Evolutionary conservation across 371 early-diverging fungal species (phyloP).

Genomic region (Lichtheimia hyalospora): DNA sequence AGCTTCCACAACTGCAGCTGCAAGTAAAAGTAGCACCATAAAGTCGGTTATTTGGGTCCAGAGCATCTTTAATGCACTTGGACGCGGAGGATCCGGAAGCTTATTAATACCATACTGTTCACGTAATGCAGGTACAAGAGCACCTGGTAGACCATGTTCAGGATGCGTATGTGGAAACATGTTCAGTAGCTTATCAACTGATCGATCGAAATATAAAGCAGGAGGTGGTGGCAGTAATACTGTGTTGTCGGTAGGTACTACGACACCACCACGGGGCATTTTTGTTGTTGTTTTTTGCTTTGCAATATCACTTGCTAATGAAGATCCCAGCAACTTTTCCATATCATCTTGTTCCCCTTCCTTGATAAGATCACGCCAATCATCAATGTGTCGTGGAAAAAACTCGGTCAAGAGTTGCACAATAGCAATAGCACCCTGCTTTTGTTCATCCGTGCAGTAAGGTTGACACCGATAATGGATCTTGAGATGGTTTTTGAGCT

Average conservation of each 20-base stretch:
- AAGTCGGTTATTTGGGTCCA: conserved; percentile 88
- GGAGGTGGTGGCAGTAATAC: conserved; percentile 56
- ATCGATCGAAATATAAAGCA: conserved; percentile 87
- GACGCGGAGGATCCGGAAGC: conserved; percentile 75
- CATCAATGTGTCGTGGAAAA: conserved; percentile 59
- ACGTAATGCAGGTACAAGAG: conserved; percentile 53
- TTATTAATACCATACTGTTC: conserved; percentile 86
- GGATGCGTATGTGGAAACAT: conserved; percentile 82
- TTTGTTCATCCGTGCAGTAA: conserved; percentile 63
- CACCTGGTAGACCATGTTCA: conserved; percentile 64
- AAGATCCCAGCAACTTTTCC: conserved; percentile 53
- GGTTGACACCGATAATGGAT: conserved; percentile 83
- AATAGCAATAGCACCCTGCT: conserved; percentile 72
- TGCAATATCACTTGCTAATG: conserved; percentile 29
- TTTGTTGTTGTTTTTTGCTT: conserved; percentile 19
- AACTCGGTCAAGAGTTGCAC: conserved; percentile 60
- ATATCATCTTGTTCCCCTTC: conserved; percentile 75
- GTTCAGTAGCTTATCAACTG: conserved; percentile 67
- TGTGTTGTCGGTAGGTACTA: conserved; percentile 22
- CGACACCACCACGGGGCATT: conserved; percentile 21
- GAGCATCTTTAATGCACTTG: conserved; percentile 77
- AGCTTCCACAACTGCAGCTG: conserved; percentile 73
- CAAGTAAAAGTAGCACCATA: conserved; percentile 82
- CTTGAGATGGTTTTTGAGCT: conserved; percentile 75
- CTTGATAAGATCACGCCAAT: conserved; percentile 89